A percentile compares a stretch with the other conserved stretches of the same genome.
Evolutionary conservation across 75 land plant species (phyloP).

Genomic region (Picea sitchensis): DNA sequence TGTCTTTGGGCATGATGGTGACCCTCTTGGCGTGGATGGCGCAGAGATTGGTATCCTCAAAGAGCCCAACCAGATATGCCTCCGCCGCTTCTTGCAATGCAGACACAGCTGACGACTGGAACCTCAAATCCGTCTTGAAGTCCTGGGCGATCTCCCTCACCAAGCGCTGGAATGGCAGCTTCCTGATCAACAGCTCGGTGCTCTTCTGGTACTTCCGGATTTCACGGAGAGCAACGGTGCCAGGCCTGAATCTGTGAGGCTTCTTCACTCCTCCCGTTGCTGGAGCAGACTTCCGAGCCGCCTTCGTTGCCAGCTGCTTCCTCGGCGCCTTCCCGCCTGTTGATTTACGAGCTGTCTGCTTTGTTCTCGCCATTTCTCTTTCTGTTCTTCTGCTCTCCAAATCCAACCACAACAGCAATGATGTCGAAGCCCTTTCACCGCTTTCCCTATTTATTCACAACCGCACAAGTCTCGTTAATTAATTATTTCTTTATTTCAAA

Average conservation of each 20-base stretch:
- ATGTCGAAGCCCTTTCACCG: no score
- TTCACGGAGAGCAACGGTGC: slow-evolving; percentile 7
- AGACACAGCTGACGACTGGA: neutral
- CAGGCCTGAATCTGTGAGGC: slow-evolving; percentile 3
- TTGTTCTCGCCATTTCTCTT: slow-evolving; percentile 19
- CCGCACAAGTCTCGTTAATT: no score
- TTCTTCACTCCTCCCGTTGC: slow-evolving; percentile 30
- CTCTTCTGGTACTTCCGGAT: slow-evolving; percentile 11
- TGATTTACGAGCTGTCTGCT: slow-evolving; percentile 29
- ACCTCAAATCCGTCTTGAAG: slow-evolving; percentile 4
- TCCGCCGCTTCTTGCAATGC: no score
- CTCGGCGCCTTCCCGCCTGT: slow-evolving; percentile 26
- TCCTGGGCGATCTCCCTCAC: slow-evolving; percentile 24
- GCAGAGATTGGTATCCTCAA: no score
- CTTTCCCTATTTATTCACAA: no score
- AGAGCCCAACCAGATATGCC: no score
- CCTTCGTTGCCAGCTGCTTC: slow-evolving; percentile 29
- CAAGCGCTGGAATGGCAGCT: slow-evolving; percentile 19
- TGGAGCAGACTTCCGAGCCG: slow-evolving; percentile 30
- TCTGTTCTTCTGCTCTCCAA: no score
- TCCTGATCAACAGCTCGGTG: slow-evolving; percentile 17
- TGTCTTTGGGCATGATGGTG: no score
- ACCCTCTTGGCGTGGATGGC: no score
- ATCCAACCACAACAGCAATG: no score
- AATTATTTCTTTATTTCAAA: no score